Percentiles rank a stretch among this genome's conserved stretches.
Conservation (phyloP, 805 yeast species). For the Ogataea nakhonphanomensis region DNA sequence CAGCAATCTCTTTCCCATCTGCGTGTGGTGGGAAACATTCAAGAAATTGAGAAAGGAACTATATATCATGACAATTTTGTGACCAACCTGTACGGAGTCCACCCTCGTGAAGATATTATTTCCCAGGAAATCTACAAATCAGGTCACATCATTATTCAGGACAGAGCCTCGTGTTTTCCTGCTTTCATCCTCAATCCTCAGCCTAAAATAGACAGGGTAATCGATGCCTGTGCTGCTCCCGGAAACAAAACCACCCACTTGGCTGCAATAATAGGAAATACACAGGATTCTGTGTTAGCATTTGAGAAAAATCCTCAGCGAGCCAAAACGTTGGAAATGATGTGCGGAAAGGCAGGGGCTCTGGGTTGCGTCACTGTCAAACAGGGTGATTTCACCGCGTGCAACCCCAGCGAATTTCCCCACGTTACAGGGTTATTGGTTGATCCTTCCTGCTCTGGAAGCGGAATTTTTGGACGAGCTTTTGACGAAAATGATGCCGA, state of each 20-base stretch:
- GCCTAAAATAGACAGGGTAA: slow-evolving; percentile 53
- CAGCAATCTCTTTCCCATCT: slow-evolving; percentile 42
- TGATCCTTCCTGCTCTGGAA: slow-evolving; percentile 97
- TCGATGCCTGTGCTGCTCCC: slow-evolving; percentile 97
- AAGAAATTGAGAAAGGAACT: slow-evolving; percentile 45
- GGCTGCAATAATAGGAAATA: slow-evolving; percentile 56
- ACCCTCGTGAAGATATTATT: slow-evolving; percentile 70
- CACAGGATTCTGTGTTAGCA: slow-evolving; percentile 58
- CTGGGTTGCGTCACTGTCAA: slow-evolving; percentile 38
- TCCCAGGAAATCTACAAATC: slow-evolving; percentile 61
- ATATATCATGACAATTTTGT: slow-evolving; percentile 73
- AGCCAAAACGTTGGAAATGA: slow-evolving; percentile 62
- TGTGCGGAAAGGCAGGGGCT: slow-evolving; percentile 80
- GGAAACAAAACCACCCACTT: slow-evolving; percentile 96
- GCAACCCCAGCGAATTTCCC: slow-evolving; percentile 54
- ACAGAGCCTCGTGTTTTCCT: slow-evolving; percentile 95
- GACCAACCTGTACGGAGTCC: slow-evolving; percentile 76
- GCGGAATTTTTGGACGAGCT: slow-evolving; percentile 94
- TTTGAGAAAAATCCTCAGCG: slow-evolving; percentile 83
- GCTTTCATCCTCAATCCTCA: slow-evolving; percentile 71
- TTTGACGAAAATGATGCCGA: slow-evolving; percentile 55
- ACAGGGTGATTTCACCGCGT: slow-evolving; percentile 59
- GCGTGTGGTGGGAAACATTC: slow-evolving; percentile 43
- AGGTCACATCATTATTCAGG: slow-evolving; percentile 88
- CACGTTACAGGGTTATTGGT: slow-evolving; percentile 79